Conservation (phyloP, 2,329 filamentous ascomycete species). For the Fusarium anguioides region DNA sequence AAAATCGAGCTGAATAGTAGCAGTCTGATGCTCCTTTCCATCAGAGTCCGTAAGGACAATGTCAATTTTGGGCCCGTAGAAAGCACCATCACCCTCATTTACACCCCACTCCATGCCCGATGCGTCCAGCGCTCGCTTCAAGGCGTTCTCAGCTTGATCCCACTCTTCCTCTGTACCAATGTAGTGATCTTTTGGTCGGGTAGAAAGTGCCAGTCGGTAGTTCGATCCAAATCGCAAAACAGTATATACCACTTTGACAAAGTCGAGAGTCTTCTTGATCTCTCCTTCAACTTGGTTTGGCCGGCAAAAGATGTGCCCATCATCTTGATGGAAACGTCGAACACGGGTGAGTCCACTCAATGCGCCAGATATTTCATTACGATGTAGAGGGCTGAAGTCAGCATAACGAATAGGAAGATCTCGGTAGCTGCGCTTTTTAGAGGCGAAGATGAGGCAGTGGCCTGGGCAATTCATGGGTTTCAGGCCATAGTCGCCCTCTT, state of each 20-base stretch:
- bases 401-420: slow-evolving; percentile 86
- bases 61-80: slow-evolving; percentile 93
- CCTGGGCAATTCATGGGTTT: slow-evolving; percentile 96
- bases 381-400: slow-evolving; percentile 87
- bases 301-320: slow-evolving; percentile 90
- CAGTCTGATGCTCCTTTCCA: slow-evolving; percentile 89
- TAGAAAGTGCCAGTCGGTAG: slow-evolving; percentile 82
- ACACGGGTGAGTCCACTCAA: slow-evolving; percentile 86
- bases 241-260: slow-evolving; percentile 77
- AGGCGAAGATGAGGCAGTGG: slow-evolving; percentile 85
- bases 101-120: slow-evolving; percentile 79
- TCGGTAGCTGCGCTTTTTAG: slow-evolving; percentile 77
- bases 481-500: slow-evolving; percentile 79
- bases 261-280: slow-evolving; percentile 78
- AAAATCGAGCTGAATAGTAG: slow-evolving; percentile 90
- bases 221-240: slow-evolving; percentile 74
- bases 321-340: slow-evolving; percentile 88
- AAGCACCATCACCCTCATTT: slow-evolving; percentile 86
- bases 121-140: slow-evolving; percentile 63
- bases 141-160: slow-evolving; percentile 57
- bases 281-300: slow-evolving; percentile 79
- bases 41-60: slow-evolving; percentile 82
- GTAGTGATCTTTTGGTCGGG: slow-evolving; percentile 78
- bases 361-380: slow-evolving; percentile 86
- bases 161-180: slow-evolving; percentile 79